Conservation (phyloP, 1,284 basidiomycete species). For the Rhodotorula sp. region DNA sequence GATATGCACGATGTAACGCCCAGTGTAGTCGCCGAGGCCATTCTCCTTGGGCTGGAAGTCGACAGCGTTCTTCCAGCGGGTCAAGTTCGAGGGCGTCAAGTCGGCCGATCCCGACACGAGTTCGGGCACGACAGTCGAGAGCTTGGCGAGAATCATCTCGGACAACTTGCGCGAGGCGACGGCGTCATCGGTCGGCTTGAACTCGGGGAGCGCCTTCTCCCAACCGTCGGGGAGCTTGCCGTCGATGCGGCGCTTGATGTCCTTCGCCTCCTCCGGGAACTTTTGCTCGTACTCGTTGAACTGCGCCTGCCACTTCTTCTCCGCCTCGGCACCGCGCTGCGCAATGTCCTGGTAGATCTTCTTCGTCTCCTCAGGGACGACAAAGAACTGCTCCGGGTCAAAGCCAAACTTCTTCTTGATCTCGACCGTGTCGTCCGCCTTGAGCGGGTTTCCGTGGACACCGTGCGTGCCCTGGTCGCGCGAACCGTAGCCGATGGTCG, state of each 20-base stretch:
- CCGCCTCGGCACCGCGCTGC: slow-evolving; percentile 69
- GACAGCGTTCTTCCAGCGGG: slow-evolving; percentile 69
- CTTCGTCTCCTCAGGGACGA: slow-evolving; percentile 73
- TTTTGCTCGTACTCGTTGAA: slow-evolving; percentile 71
- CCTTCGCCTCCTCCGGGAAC: slow-evolving; percentile 79
- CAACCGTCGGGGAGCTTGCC: slow-evolving; percentile 80
- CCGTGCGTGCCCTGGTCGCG: slow-evolving; percentile 88
- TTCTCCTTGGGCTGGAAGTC: slow-evolving; percentile 93
- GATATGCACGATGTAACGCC: slow-evolving; percentile 73
- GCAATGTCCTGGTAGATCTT: slow-evolving; percentile 66
- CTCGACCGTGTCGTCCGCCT: slow-evolving; percentile 82
- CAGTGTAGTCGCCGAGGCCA: slow-evolving; percentile 76
- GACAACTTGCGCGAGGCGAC: slow-evolving; percentile 90
- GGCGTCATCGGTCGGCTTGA: slow-evolving; percentile 75
- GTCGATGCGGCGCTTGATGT: slow-evolving; percentile 78
- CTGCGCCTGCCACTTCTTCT: slow-evolving; percentile 72
- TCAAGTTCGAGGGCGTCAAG: slow-evolving; percentile 49
- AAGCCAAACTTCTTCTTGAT: slow-evolving; percentile 85
- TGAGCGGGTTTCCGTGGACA: slow-evolving; percentile 87
- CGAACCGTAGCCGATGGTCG: slow-evolving; percentile 92
- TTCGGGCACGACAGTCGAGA: slow-evolving; percentile 76
- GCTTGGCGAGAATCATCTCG: slow-evolving; percentile 78
- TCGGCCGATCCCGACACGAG: slow-evolving; percentile 46
- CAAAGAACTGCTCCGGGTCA: slow-evolving; percentile 74
- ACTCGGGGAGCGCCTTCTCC: slow-evolving; percentile 81